Conservation (phyloP, 2,329 filamentous ascomycete species). For the Metarhizium rileyi region DNA sequence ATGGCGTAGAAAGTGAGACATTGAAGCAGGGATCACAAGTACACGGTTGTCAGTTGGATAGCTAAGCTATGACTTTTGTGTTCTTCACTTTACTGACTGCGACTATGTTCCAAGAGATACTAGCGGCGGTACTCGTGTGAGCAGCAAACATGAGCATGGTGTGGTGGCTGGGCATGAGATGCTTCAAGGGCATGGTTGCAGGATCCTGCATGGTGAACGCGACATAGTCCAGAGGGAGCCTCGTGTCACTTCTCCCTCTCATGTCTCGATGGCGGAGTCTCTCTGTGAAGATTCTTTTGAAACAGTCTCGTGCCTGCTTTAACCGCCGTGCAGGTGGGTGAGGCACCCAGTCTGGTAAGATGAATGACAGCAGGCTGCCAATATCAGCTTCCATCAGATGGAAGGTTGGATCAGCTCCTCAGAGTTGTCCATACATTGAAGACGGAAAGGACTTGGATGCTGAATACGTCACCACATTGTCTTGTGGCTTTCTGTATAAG, state of each 20-base stretch:
- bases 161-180: constrained; percentile 7
- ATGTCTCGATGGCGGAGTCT: constrained; percentile 8
- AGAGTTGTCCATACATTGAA: constrained; percentile 8
- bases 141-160: constrained; percentile 12
- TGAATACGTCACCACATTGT: constrained; percentile 8
- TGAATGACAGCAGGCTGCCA: constrained; percentile 5
- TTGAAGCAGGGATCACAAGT: no score
- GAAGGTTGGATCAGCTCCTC: constrained; percentile 9
- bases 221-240: constrained; percentile 10
- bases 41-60: neutral
- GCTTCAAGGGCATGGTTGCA: constrained; percentile 7
- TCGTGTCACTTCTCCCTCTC: neutral
- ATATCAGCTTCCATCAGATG: constrained; percentile 10
- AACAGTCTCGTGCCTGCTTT: constrained; percentile 7
- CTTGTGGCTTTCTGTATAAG: constrained; percentile 5
- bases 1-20: neutral
- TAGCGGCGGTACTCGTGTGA: constrained; percentile 10
- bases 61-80: neutral
- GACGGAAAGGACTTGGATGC: constrained; percentile 4
- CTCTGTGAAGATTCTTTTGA: constrained; percentile 11
- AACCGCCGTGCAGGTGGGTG: constrained; percentile 8
- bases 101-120: constrained; percentile 11
- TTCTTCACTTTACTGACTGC: constrained; percentile 7
- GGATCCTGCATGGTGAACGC: constrained; percentile 10
- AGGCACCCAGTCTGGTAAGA: constrained; percentile 11